Conservation (phyloP, 225 moss, liverwort and hornwort species). For the Pseudisothecium myosuroides region DNA sequence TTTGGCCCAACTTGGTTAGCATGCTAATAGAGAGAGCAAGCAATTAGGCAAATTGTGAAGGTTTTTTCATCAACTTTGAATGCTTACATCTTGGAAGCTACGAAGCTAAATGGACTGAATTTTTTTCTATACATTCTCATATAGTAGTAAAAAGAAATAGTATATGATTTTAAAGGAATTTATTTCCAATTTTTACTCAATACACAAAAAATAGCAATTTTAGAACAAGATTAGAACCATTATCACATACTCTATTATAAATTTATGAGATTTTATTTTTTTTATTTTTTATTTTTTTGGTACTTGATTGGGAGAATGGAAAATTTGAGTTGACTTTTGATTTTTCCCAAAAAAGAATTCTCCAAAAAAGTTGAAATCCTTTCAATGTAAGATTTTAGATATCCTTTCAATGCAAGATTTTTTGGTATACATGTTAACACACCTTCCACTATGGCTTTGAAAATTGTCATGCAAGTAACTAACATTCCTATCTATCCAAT, state of each 20-base stretch:
- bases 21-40: too few relatives aligned
- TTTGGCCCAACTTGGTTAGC: accelerated
- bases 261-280: background rate
- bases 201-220: background rate
- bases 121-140: accelerated
- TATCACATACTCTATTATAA: background rate
- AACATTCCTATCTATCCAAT: background rate
- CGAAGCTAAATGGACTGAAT: background rate
- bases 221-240: background rate
- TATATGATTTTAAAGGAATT: background rate
- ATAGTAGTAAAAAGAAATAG: background rate
- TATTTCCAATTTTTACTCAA: background rate
- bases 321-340: accelerated
- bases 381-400: background rate
- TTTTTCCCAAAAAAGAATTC: background rate
- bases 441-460: background rate
- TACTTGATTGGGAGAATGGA: too few relatives aligned
- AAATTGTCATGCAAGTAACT: background rate
- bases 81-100: too few relatives aligned
- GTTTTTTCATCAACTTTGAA: too few relatives aligned
- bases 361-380: background rate
- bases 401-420: background rate
- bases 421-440: background rate
- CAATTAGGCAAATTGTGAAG: too few relatives aligned
- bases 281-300: too few relatives aligned